Evolutionary conservation across 2,329 filamentous ascomycete species (phyloP), one percentile per base, ranked within the genome.

Genomic region (Colletotrichum sp.): DNA sequence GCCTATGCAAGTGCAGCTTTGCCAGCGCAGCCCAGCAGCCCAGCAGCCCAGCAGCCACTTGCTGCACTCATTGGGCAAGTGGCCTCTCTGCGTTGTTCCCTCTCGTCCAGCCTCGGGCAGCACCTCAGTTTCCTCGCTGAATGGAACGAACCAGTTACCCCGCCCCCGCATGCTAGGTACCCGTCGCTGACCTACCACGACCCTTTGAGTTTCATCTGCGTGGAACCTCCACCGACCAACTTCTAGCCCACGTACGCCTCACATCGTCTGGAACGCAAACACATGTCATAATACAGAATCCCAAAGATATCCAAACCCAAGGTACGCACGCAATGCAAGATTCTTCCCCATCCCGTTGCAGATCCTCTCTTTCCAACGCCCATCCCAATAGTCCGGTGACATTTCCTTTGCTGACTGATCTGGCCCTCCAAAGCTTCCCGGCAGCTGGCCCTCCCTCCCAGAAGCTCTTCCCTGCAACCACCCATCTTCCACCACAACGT

Each of bases 121-220:
- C 66, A 68, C 34, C 36, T 58, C 64, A 21, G 43, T 51, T 51
- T n/a, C 11, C n/a, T 51, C 47, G 31, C 33, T 65, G 62, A 34
- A 65, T 24, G 43, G 34, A 38, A 38, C 33, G 33, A 27, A n/a
- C 18, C 12, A 59, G 29, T 33, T 59, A 58, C 66, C 66, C 66
- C 66, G 66, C 66, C 66, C 66, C 66, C 66, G 66, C 66, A 68
- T 68, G 36, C 27, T 68, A 34, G 29, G 27, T 29, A 29, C 29
- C 66, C 18, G 27, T 36, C 34, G 18, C 29, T 51, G 24, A 16
- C 57, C 24, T 34, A 59, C 24, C 67, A 70, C 59, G 67, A 71
- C 71, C 71, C 61, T 73, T 73, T 33, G 68, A 66, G 72, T 74
- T 74, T 74, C 72, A 74, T 74, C 69, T 74, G 62, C 68, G 68